phyloP scores from a whole-genome alignment of 2,329 filamentous ascomycete genomes.

The Fonsecaea pugnacius region DNA sequence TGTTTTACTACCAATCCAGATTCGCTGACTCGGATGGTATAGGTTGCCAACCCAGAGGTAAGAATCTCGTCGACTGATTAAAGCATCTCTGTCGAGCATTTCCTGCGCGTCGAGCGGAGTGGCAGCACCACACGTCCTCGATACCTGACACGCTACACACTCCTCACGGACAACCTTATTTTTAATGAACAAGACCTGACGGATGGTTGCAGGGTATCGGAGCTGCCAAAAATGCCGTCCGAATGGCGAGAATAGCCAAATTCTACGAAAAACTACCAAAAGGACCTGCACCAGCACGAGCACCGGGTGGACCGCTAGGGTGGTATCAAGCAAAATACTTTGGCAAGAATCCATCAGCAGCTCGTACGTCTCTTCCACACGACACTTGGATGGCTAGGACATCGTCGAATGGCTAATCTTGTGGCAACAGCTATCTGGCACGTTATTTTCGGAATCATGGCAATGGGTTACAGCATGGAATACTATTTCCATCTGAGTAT shows the following conservation, averaged over 20 bases:
- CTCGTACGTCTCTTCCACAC: constrained; percentile 68
- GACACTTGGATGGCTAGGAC: neutral
- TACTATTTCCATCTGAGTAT: constrained; percentile 99
- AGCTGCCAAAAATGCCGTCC: constrained; percentile 89
- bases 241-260: constrained; percentile 96
- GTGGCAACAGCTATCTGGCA: constrained; percentile 77
- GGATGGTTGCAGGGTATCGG: constrained; percentile 74
- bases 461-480: constrained; percentile 91
- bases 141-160: neutral
- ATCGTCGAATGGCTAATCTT: constrained; percentile 12
- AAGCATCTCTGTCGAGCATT: neutral
- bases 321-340: constrained; percentile 89
- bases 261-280: constrained; percentile 99
- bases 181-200: constrained; percentile 19
- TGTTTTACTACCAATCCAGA: neutral
- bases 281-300: constrained; percentile 80
- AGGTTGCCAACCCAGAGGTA: constrained; percentile 35
- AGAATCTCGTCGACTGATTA: neutral
- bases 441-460: constrained; percentile 74
- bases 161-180: neutral
- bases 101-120: neutral
- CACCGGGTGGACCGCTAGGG: constrained; percentile 80
- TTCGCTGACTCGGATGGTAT: constrained; percentile 23
- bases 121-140: neutral
- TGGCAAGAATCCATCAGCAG: constrained; percentile 85